Conservation (phyloP, 441 rosid species). For the Pelargonium fulgidum region DNA sequence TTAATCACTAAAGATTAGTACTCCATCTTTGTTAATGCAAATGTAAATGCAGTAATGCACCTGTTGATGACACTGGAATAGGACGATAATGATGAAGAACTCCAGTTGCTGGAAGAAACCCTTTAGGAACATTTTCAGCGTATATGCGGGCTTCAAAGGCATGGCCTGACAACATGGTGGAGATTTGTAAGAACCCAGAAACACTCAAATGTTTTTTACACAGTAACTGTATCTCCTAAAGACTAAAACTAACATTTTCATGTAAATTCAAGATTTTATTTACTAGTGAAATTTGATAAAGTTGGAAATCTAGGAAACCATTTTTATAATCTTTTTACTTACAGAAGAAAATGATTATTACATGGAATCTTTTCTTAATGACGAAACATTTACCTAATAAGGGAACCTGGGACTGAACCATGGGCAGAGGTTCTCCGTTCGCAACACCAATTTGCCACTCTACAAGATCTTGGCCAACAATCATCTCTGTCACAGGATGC, state of each 20-base stretch:
- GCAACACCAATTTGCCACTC: conserved; percentile 95
- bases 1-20: background rate
- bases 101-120: conserved; percentile 96
- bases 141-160: conserved; percentile 95
- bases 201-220: background rate
- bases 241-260: background rate
- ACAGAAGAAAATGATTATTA: background rate
- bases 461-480: conserved; percentile 90
- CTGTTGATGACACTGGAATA: conserved; percentile 59
- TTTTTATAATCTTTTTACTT: background rate
- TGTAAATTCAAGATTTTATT: background rate
- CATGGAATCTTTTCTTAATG: background rate
- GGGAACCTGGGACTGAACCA: conserved; percentile 72
- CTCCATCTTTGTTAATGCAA: background rate
- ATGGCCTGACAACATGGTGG: conserved; percentile 55
- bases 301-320: background rate
- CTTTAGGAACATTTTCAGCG: conserved; percentile 90
- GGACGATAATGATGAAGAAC: conserved; percentile 82
- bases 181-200: background rate
- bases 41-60: conserved; percentile 26
- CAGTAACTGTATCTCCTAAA: background rate
- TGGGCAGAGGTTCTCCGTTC: conserved; percentile 81
- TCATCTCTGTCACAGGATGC: conserved; percentile 99
- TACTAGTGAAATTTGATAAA: background rate
- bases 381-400: conserved; percentile 47